Base-by-base conservation (phyloP, 2,329 filamentous ascomycete genomes). In the Diaporthe capsici region DNA sequence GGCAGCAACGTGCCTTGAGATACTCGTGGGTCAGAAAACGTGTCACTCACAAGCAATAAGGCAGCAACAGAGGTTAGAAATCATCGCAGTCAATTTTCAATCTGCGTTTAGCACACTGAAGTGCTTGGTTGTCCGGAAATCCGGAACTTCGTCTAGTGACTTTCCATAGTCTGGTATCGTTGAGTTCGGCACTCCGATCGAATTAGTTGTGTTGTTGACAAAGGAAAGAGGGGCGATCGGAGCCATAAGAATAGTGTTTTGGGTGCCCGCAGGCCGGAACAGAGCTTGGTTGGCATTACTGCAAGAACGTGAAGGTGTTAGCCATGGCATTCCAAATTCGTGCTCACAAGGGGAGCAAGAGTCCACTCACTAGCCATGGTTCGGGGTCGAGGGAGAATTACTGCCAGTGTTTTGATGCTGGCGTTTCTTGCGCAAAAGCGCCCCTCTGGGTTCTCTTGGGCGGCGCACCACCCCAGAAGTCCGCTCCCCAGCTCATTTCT, bases 341-440 rank as follows among this genome's bases (percentile, higher is more conserved):
- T 8, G 31, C 20, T 15, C 10, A 0, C 12, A 22, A 13, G 4
- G 31, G 22, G n/a, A 70, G 15, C n/a, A 13, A 13, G 22, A 5
- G 22, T 15, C 8, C 31, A 55, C 49, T 53, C 49, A 70, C 65
- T 4, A 17, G 47, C 5, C 17, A 25, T 51, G 22, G n/a, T 55
- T 28, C 8, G 49, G n/a, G 22, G 28, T n/a, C 22, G 10, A 25
- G 34, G 15, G 17, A n/a, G 15, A 10, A 34, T 22, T 37, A 70
- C 65, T 53, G 34, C 65, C 65, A 70, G 65, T 70, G 65, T 5
- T 9, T 70, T 3, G 47, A 53, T 34, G 47, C 63, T n/a, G 63
- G 63, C 28, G 63, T 51, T 20, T 71, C 25, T 17, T 63, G 42
- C 37, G n/a, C n/a, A 12, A 49, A 44, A 37, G 37, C 13, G 44